Base-by-base conservation (phyloP, 1,139 yeast genomes). In the Candida sanyaensis region DNA sequence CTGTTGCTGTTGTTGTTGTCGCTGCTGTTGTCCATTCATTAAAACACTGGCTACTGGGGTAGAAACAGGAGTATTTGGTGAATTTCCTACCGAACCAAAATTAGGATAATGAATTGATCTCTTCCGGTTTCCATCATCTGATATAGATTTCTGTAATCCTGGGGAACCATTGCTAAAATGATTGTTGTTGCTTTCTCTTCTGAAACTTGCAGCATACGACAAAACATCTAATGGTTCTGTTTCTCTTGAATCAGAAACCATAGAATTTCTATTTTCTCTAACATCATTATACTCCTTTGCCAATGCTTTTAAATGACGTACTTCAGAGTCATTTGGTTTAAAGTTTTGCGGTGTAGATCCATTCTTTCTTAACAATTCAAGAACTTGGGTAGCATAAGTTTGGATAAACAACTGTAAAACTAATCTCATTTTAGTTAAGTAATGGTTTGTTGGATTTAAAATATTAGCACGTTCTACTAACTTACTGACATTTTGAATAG, bases 341-440 rank as follows among this genome's bases (percentile, higher is more conserved):
- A 66, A 61, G 44, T 61, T 59, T 29, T 58, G 60, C 1, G 69
- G 66, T 1, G 66, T 62, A 26, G 59, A 64, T 4, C 65, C 68
- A 42, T 62, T 62, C 30, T 63, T 62, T 30, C 56, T 51, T 34
- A 73, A 52, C 31, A 74, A 55, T 38, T 64, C 71, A 47, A 62
- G 74, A 8, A 80, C 75, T 59, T 82, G 86, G 32, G 77, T 74
- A 2, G 80, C 75, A 59, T 83, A 84, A 0, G 87, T 83, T 55
- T 82, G 86, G 26, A 80, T 71, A 53, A 83, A 84, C 39, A 84
- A 63, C 29, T 81, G 80, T 31, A 83, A 63, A 38, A 83, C 82
- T 45, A 83, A 69, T 46, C 80, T 69, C 51, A 80, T 71, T 58
- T 83, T 84, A 55, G 73, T 74, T 48, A 83, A 62, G 45, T 77